phyloP scores from a whole-genome alignment of 1,284 basidiomycete species.

The Spongiforma sp. region DNA sequence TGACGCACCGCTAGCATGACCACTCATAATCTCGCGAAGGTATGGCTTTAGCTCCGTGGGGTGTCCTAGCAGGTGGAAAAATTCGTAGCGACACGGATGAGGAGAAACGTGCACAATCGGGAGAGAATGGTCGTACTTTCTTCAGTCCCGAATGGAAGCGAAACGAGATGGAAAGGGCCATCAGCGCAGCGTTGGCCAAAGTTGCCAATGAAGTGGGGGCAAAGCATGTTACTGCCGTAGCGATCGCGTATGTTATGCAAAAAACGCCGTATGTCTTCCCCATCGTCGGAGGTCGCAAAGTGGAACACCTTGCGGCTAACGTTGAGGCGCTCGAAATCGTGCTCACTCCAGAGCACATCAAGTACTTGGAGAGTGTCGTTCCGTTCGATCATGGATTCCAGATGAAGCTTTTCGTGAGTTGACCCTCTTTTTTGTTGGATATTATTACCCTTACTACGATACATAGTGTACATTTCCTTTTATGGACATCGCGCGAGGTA shows the following conservation, averaged over 20 bases:
- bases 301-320: slow-evolving; percentile 54
- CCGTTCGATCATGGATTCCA: slow-evolving; percentile 54
- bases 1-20: not conserved
- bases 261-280: slow-evolving; percentile 56
- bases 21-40: slow-evolving; percentile 8
- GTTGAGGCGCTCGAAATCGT: slow-evolving; percentile 51
- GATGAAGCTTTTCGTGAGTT: slow-evolving; percentile 42
- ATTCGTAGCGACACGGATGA: slow-evolving; percentile 39
- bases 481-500: too few species aligned
- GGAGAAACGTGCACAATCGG: slow-evolving; percentile 23
- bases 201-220: slow-evolving; percentile 30
- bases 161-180: slow-evolving; percentile 28
- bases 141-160: slow-evolving; percentile 29
- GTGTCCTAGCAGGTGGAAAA: slow-evolving; percentile 39
- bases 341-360: slow-evolving; percentile 50
- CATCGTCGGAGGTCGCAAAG: slow-evolving; percentile 55
- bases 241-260: slow-evolving; percentile 56
- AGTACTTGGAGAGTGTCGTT: slow-evolving; percentile 45
- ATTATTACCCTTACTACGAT: too few species aligned
- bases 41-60: slow-evolving; percentile 47
- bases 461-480: too few species aligned
- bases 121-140: slow-evolving; percentile 29
- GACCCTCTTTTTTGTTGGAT: slow-evolving; percentile 26
- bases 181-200: slow-evolving; percentile 18
- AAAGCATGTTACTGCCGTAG: slow-evolving; percentile 32